Percentiles rank a stretch among this genome's conserved stretches.
Evolutionary conservation across 345 rosid genomes (phyloP).

Genomic region (Euphorbia pulcherrima): DNA sequence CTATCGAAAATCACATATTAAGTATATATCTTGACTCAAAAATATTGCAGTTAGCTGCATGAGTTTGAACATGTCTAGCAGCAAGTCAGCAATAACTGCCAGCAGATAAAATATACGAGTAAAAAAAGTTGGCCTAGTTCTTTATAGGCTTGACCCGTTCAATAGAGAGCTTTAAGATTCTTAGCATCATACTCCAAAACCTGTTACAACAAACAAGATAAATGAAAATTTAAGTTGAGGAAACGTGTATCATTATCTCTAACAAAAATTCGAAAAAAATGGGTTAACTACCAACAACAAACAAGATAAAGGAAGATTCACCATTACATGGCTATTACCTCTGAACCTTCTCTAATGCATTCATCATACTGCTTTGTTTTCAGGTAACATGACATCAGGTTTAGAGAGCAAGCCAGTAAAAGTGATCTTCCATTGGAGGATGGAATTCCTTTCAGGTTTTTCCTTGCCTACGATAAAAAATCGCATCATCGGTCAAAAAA

Average conservation of each 20-base stretch:
- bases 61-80: neutral
- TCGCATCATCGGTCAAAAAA: slow-evolving; percentile 13
- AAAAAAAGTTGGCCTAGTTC: slow-evolving; percentile 49
- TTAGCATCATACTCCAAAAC: slow-evolving; percentile 72
- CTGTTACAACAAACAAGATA: slow-evolving; percentile 35
- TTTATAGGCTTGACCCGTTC: slow-evolving; percentile 95
- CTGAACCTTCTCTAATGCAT: slow-evolving; percentile 80
- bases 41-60: neutral
- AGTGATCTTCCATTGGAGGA: slow-evolving; percentile 59
- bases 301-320: neutral
- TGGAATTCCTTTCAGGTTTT: slow-evolving; percentile 62
- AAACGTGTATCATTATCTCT: neutral
- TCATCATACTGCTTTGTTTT: slow-evolving; percentile 62
- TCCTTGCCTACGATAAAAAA: slow-evolving; percentile 61
- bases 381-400: slow-evolving; percentile 94
- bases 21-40: slow-evolving; percentile 8
- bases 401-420: slow-evolving; percentile 75
- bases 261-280: neutral
- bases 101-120: slow-evolving; percentile 7
- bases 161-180: slow-evolving; percentile 87
- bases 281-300: neutral
- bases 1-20: slow-evolving; percentile 33
- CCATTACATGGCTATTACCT: slow-evolving; percentile 50
- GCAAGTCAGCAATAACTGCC: slow-evolving; percentile 17
- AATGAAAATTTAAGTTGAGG: slow-evolving; percentile 3